phyloP scores from a whole-genome alignment of 495 filamentous ascomycete species.

The Pyronema domesticum region DNA sequence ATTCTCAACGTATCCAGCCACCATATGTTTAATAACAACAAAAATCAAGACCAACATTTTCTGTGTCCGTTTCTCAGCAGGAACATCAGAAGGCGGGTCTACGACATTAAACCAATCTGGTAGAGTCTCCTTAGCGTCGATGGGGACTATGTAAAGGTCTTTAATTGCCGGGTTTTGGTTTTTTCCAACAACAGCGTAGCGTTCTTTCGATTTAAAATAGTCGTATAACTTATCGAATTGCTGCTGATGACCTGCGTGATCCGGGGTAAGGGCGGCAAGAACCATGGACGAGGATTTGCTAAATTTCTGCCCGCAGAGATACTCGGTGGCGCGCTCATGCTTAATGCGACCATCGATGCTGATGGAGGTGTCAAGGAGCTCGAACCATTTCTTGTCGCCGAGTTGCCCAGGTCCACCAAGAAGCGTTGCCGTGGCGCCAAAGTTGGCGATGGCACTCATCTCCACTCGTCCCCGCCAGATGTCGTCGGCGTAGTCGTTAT shows the following conservation, averaged over 20 bases:
- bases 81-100: slow-evolving; percentile 17
- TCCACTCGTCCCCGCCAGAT: slow-evolving; percentile 64
- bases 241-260: slow-evolving; percentile 22
- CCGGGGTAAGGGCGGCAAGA: slow-evolving; percentile 37
- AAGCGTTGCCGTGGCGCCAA: slow-evolving; percentile 59
- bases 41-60: slow-evolving; percentile 22
- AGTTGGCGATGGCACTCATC: slow-evolving; percentile 60
- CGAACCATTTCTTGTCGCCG: slow-evolving; percentile 43
- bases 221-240: slow-evolving; percentile 63
- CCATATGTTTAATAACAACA: slow-evolving; percentile 10
- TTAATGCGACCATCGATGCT: slow-evolving; percentile 71
- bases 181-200: slow-evolving; percentile 25
- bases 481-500: slow-evolving; percentile 14
- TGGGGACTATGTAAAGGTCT: slow-evolving; percentile 24
- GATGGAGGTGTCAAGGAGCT: slow-evolving; percentile 50
- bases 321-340: slow-evolving; percentile 61
- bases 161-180: slow-evolving; percentile 16
- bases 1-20: neutral
- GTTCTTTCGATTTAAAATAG: slow-evolving; percentile 56
- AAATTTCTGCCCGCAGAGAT: slow-evolving; percentile 49
- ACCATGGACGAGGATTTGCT: slow-evolving; percentile 20
- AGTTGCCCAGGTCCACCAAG: slow-evolving; percentile 63
- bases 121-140: slow-evolving; percentile 19
- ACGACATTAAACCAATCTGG: slow-evolving; percentile 24
- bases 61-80: slow-evolving; percentile 8